Conservation (phyloP, 768 basidiomycete species). For the Piloderma croceum region DNA sequence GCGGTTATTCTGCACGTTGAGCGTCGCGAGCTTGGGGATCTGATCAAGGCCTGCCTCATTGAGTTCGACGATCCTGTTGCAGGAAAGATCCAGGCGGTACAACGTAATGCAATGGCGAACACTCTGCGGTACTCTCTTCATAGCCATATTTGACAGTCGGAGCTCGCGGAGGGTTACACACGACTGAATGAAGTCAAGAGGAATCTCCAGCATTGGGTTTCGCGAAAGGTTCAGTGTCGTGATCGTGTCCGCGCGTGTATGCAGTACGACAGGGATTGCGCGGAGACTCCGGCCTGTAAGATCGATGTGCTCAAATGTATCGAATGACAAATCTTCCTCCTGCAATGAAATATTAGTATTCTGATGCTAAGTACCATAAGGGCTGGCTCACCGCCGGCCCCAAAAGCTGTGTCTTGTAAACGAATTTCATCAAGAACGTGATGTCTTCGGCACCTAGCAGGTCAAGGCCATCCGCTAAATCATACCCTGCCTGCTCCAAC, state of each 20-base stretch:
- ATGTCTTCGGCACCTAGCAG: conserved; percentile 73
- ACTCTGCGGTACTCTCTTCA: conserved; percentile 87
- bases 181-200: conserved; percentile 91
- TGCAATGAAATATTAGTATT: conserved; percentile 22
- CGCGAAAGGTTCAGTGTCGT: conserved; percentile 82
- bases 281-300: conserved; percentile 75
- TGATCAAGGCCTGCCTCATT: conserved; percentile 80
- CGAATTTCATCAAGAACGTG: conserved; percentile 81
- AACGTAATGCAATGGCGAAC: conserved; percentile 71
- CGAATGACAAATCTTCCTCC: conserved; percentile 71
- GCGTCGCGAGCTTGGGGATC: conserved; percentile 58
- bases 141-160: conserved; percentile 83
- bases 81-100: conserved; percentile 80
- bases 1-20: conserved; percentile 87
- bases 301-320: conserved; percentile 73
- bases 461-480: conserved; percentile 72
- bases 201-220: conserved; percentile 95
- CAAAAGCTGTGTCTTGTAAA: conserved; percentile 76
- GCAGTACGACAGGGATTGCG: conserved; percentile 82
- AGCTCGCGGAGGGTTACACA: conserved; percentile 82
- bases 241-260: conserved; percentile 80
- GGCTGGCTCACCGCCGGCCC: conserved; percentile 49
- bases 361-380: neutral
- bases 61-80: conserved; percentile 85
- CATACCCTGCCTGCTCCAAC: conserved; percentile 86